Percentiles rank a stretch among this genome's conserved stretches.
Evolutionary conservation across 2,329 filamentous ascomycete species (phyloP).

Genomic region (Myotisia sp.): DNA sequence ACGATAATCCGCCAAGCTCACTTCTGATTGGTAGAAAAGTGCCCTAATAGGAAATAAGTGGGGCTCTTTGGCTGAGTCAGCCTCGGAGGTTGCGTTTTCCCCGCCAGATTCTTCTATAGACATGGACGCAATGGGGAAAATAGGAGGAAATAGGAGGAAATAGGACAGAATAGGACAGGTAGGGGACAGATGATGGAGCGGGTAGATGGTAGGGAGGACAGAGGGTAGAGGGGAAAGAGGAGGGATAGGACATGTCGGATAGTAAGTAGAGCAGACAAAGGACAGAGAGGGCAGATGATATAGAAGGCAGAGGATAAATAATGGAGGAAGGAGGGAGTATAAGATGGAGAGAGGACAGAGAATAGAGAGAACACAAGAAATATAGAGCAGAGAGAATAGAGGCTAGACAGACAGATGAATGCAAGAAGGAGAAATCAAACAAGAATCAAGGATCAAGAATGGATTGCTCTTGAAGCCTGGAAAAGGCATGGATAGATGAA

Average conservation of each 20-base stretch:
- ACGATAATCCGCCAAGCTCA: background rate
- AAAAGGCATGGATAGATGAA: too few relatives aligned
- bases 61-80: too few relatives aligned
- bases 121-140: too few relatives aligned
- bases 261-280: conserved; percentile 1
- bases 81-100: too few relatives aligned
- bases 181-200: background rate
- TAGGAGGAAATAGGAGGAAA: too few relatives aligned
- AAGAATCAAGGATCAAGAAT: conserved; percentile 1
- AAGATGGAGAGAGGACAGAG: background rate
- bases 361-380: background rate
- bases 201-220: background rate
- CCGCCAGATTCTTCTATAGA: too few relatives aligned
- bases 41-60: too few relatives aligned
- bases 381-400: background rate
- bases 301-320: background rate
- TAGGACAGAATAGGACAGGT: background rate
- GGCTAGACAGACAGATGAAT: conserved; percentile 2
- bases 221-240: background rate
- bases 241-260: background rate
- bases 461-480: background rate
- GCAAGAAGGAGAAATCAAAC: conserved; percentile 1
- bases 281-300: background rate
- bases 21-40: background rate
- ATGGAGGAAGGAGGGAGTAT: background rate